Evolutionary conservation across 805 yeast species (phyloP).

Genomic region (Jamesozyma gamospora): DNA sequence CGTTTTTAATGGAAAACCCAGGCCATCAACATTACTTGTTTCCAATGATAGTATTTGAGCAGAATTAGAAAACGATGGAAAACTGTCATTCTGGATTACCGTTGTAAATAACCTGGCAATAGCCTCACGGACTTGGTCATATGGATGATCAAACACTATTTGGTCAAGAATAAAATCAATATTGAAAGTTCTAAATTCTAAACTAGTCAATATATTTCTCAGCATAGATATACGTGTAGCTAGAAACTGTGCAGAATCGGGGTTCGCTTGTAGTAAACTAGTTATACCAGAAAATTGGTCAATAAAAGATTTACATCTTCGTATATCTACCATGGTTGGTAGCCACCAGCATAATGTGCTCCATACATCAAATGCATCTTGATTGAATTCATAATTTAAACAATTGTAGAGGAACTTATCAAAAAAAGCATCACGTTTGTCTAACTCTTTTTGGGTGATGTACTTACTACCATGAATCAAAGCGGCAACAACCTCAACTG

Average conservation of each 20-base stretch:
- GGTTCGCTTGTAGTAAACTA: constrained; percentile 33
- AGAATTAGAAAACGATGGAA: constrained; percentile 15
- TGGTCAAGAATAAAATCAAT: constrained; percentile 36
- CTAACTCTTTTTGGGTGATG: constrained; percentile 29
- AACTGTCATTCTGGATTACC: constrained; percentile 19
- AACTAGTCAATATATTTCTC: constrained; percentile 38
- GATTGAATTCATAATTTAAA: constrained; percentile 52
- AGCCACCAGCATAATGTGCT: constrained; percentile 64
- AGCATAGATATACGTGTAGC: constrained; percentile 47
- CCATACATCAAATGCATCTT: constrained; percentile 71
- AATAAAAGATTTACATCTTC: constrained; percentile 52
- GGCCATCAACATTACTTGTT: constrained; percentile 15
- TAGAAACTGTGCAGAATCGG: constrained; percentile 56
- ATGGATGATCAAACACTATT: constrained; percentile 49
- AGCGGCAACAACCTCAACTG: constrained; percentile 63
- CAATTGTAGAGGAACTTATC: constrained; percentile 35
- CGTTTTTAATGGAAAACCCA: constrained; percentile 30
- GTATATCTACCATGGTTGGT: constrained; percentile 52
- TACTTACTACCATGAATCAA: constrained; percentile 41
- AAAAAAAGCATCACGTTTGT: constrained; percentile 38
- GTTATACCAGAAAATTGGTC: constrained; percentile 38
- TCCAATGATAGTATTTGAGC: constrained; percentile 9
- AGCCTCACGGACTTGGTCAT: constrained; percentile 60
- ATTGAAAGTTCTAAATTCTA: constrained; percentile 46
- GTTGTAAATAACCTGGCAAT: constrained; percentile 47